Conservation (phyloP, 176 grass and related monocot species). For the Cenchrus americanus region DNA sequence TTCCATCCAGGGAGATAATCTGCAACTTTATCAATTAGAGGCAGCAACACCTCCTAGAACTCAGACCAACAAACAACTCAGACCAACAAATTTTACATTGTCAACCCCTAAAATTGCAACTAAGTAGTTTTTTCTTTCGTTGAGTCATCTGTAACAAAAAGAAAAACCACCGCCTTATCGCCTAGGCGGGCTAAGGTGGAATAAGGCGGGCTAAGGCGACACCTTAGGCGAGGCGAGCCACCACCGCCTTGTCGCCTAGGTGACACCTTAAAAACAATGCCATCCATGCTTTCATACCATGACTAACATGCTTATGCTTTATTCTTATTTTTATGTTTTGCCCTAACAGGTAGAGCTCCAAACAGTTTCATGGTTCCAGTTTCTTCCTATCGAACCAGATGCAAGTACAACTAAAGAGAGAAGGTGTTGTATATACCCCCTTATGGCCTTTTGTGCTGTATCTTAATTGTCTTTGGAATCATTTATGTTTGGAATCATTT, state of each 20-base stretch:
- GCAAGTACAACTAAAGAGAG: constrained; percentile 62
- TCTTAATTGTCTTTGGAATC: constrained; percentile 39
- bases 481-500: constrained; percentile 46
- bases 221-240: no score
- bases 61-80: neutral
- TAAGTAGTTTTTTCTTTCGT: neutral
- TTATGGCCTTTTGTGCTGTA: constrained; percentile 26
- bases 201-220: no score
- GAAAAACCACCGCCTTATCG: no score
- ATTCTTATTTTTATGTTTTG: constrained; percentile 25
- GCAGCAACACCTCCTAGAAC: no score
- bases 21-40: no score
- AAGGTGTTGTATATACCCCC: constrained; percentile 50
- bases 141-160: neutral
- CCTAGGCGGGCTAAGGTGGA: no score
- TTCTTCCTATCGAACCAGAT: constrained; percentile 82
- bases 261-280: neutral
- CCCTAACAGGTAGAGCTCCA: constrained; percentile 80
- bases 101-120: neutral
- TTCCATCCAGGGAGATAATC: no score
- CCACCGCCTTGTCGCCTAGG: no score
- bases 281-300: neutral
- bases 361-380: constrained; percentile 96
- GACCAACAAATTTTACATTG: neutral
- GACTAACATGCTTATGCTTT: neutral